A percentile compares a stretch with the other conserved stretches of the same genome.
These are phyloP conservation scores for Eimeria necatrix DNA, from an alignment of 169 alveolate genomes.

Conservation along the genomic window DNA sequence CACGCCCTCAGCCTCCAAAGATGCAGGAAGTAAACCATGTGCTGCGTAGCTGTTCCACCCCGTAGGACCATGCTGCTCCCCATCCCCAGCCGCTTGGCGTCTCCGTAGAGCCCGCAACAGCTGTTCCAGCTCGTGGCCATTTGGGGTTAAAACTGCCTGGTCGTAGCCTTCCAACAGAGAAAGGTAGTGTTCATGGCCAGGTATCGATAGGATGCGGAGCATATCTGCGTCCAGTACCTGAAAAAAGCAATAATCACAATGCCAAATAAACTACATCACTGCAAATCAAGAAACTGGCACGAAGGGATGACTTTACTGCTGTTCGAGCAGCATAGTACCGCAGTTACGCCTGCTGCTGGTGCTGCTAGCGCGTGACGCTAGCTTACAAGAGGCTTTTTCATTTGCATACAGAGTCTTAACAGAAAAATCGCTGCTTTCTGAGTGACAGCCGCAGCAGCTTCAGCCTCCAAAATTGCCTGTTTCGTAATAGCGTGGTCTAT, in stretches of 20 bases:
- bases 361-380: background rate
- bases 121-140: conserved; percentile 52
- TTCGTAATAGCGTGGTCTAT: background rate
- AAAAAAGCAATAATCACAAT: background rate
- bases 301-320: background rate
- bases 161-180: conserved; percentile 36
- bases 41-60: background rate
- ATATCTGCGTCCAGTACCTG: conserved; percentile 79
- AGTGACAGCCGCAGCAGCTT: conserved; percentile 41
- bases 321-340: background rate
- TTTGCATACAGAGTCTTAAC: background rate
- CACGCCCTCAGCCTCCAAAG: background rate
- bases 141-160: conserved; percentile 49
- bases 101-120: conserved; percentile 36
- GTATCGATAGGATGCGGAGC: conserved; percentile 70
- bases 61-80: background rate
- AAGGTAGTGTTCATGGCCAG: conserved; percentile 23
- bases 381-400: conserved; percentile 17
- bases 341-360: background rate
- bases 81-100: background rate
- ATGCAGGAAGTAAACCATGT: conserved; percentile 16
- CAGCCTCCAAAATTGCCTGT: background rate
- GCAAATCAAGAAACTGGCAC: background rate
- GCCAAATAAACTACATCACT: background rate
- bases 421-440: conserved; percentile 32